Conservation (phyloP, 2,329 filamentous ascomycete genomes). For the Trichoderma lentiforme region DNA sequence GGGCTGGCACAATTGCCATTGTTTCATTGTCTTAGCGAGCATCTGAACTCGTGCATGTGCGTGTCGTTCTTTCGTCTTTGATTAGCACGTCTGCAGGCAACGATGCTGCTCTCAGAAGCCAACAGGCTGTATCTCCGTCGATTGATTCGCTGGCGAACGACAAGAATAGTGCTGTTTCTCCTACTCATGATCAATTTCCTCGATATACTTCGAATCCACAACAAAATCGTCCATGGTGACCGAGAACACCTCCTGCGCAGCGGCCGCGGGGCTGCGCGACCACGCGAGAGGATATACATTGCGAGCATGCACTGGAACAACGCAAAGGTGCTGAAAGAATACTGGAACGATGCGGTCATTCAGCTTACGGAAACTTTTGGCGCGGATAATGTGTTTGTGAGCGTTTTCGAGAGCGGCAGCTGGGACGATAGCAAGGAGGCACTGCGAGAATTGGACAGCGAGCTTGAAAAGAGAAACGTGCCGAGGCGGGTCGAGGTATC, state of each 20-base stretch:
- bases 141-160: constrained; percentile 35
- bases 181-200: constrained; percentile 37
- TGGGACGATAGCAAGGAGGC: constrained; percentile 65
- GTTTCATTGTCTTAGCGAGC: constrained; percentile 8
- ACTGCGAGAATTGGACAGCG: constrained; percentile 52
- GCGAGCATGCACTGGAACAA: constrained; percentile 68
- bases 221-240: constrained; percentile 31
- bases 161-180: constrained; percentile 35
- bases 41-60: background rate
- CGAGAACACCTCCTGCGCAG: constrained; percentile 21
- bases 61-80: background rate
- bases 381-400: constrained; percentile 63
- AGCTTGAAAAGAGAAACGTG: constrained; percentile 52
- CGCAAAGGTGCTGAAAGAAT: constrained; percentile 53
- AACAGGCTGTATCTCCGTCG: constrained; percentile 37
- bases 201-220: constrained; percentile 39
- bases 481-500: constrained; percentile 54
- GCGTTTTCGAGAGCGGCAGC: constrained; percentile 66
- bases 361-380: constrained; percentile 56
- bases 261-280: constrained; percentile 23
- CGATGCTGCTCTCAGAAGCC: constrained; percentile 30
- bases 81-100: background rate
- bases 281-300: constrained; percentile 57
- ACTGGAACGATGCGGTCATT: constrained; percentile 62
- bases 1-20: background rate